These are phyloP conservation scores for Truncatella angustata DNA, from an alignment of 2,329 filamentous ascomycete genomes.

Conservation along the genomic window DNA sequence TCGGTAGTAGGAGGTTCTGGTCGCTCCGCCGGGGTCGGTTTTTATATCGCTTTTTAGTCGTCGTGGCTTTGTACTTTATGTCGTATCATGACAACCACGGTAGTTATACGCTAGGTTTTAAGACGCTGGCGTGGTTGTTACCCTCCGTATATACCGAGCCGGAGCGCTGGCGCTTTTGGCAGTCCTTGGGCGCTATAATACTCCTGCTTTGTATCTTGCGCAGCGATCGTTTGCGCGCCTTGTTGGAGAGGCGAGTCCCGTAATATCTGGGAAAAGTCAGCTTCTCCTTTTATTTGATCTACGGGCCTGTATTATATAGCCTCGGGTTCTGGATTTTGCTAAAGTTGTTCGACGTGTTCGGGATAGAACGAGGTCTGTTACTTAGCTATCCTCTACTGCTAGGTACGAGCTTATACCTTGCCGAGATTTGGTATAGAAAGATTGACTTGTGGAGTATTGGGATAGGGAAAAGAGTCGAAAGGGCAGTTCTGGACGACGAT, in stretches of 20 bases:
- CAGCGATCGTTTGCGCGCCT: constrained; percentile 23
- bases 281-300: constrained; percentile 41
- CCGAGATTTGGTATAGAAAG: constrained; percentile 33
- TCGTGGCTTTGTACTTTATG: constrained; percentile 35
- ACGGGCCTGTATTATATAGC: constrained; percentile 27
- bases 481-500: neutral
- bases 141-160: constrained; percentile 35
- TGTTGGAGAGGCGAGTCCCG: constrained; percentile 29
- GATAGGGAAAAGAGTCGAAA: constrained; percentile 35
- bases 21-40: constrained; percentile 2
- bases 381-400: constrained; percentile 32
- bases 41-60: constrained; percentile 25
- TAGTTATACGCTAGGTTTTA: constrained; percentile 37
- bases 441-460: constrained; percentile 36
- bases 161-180: constrained; percentile 38
- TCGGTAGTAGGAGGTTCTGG: neutral
- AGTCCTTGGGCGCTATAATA: constrained; percentile 35
- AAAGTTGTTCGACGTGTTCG: constrained; percentile 35
- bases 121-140: constrained; percentile 29
- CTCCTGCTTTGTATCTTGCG: constrained; percentile 34
- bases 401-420: constrained; percentile 30
- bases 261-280: constrained; percentile 39
- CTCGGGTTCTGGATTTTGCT: constrained; percentile 35
- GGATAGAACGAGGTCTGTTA: constrained; percentile 25
- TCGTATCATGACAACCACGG: constrained; percentile 38